Evolutionary conservation across 768 basidiomycete species (phyloP).

Genomic region (Kwoniella sp.): DNA sequence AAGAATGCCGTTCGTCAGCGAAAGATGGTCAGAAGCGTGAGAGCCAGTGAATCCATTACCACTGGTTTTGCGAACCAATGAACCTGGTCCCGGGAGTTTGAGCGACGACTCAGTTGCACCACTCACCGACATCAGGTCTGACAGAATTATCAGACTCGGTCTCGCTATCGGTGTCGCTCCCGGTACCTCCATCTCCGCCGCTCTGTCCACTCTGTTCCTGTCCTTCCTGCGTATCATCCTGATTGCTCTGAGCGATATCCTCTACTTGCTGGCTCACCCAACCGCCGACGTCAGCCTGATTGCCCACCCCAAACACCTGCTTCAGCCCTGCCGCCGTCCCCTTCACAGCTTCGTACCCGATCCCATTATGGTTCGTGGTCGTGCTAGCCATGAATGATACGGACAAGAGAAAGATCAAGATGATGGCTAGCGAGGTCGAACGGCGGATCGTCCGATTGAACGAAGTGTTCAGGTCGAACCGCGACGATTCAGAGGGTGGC

Average conservation of each 20-base stretch:
- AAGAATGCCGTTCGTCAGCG: too few relatives aligned
- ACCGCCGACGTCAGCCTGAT: conserved; percentile 15
- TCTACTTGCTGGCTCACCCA: conserved; percentile 14
- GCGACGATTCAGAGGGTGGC: background rate
- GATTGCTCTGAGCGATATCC: background rate
- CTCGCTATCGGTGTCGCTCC: conserved; percentile 13
- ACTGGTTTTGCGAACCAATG: too few relatives aligned
- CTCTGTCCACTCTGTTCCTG: background rate
- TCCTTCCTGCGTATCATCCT: background rate
- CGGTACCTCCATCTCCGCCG: conserved; percentile 5
- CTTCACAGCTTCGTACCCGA: background rate
- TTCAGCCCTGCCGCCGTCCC: conserved; percentile 10
- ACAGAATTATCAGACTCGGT: conserved; percentile 5
- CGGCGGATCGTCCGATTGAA: conserved; percentile 25
- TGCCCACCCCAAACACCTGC: conserved; percentile 24
- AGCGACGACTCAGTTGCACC: too few relatives aligned
- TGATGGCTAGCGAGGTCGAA: conserved; percentile 33
- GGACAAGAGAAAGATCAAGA: conserved; percentile 37
- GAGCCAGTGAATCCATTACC: too few relatives aligned
- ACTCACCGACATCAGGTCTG: conserved; percentile 13
- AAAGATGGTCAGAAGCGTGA: too few relatives aligned
- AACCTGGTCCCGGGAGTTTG: too few relatives aligned
- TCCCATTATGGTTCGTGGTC: background rate
- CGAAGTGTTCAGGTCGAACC: conserved; percentile 3
- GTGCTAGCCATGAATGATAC: conserved; percentile 35